Evolutionary conservation across 305 asterid species (phyloP).

Genomic region (Petunia hybrid): DNA sequence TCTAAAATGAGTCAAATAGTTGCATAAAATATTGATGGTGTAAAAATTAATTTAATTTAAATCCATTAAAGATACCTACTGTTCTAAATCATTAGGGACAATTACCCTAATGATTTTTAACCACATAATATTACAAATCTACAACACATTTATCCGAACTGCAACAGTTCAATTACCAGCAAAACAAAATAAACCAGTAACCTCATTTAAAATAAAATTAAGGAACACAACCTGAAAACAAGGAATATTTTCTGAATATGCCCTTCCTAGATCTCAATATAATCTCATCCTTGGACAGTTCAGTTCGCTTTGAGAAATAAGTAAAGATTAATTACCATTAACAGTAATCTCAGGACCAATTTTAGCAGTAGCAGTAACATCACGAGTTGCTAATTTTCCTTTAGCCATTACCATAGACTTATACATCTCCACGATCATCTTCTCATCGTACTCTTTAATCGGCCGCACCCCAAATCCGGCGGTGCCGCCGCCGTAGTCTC

Average conservation of each 20-base stretch:
- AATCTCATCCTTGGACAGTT: neutral
- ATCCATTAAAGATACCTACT: neutral
- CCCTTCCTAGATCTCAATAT: neutral
- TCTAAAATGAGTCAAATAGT: no score
- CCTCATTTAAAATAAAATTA: neutral
- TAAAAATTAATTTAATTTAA: neutral
- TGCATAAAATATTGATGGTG: no score
- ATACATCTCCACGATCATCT: slow-evolving; percentile 51
- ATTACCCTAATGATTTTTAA: neutral
- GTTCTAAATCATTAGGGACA: neutral
- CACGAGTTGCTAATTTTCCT: slow-evolving; percentile 33
- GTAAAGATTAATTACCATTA: slow-evolving; percentile 2
- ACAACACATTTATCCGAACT: neutral
- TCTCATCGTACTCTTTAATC: slow-evolving; percentile 59
- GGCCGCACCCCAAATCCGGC: slow-evolving; percentile 45
- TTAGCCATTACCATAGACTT: slow-evolving; percentile 47
- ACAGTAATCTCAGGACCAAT: slow-evolving; percentile 19
- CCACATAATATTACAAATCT: neutral
- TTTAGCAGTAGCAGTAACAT: slow-evolving; percentile 6
- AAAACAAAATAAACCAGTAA: neutral
- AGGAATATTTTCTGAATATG: neutral
- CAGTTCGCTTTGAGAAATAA: no score
- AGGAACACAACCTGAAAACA: neutral
- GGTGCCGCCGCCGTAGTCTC: slow-evolving; percentile 30
- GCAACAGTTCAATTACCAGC: neutral